phyloP scores from a whole-genome alignment of 352 stramenopile genomes.

The Globisporangium cederbergense region DNA sequence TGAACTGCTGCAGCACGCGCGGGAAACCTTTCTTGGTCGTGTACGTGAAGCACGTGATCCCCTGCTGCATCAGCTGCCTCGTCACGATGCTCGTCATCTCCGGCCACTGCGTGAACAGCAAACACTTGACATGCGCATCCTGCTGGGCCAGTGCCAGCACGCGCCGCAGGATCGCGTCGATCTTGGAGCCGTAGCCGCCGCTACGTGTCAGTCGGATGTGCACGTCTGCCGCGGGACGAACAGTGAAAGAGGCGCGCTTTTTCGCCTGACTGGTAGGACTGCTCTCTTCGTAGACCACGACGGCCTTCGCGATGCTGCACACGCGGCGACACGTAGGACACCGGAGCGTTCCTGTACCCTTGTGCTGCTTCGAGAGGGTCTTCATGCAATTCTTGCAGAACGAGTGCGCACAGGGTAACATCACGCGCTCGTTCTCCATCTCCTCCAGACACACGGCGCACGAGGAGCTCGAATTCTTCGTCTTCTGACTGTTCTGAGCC shows the following conservation, averaged over 20 bases:
- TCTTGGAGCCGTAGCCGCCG: slow-evolving; percentile 66
- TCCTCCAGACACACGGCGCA: slow-evolving; percentile 83
- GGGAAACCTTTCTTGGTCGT: slow-evolving; percentile 51
- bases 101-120: slow-evolving; percentile 92
- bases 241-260: not conserved
- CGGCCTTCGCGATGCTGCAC: slow-evolving; percentile 21
- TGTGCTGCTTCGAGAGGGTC: slow-evolving; percentile 26
- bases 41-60: slow-evolving; percentile 74
- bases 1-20: slow-evolving; percentile 48
- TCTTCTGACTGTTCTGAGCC: not conserved
- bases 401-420: slow-evolving; percentile 86
- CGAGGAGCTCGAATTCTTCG: slow-evolving; percentile 12
- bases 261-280: not conserved
- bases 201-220: slow-evolving; percentile 16
- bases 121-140: slow-evolving; percentile 71
- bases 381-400: slow-evolving; percentile 63
- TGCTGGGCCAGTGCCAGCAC: slow-evolving; percentile 41
- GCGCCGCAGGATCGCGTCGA: slow-evolving; percentile 56
- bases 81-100: slow-evolving; percentile 71
- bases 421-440: slow-evolving; percentile 52
- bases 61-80: slow-evolving; percentile 28
- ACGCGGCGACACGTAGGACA: slow-evolving; percentile 60
- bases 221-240: slow-evolving; percentile 8
- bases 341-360: slow-evolving; percentile 25
- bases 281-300: slow-evolving; percentile 22